These are phyloP conservation scores for Xylariales sp. DNA, from an alignment of 2,329 filamentous ascomycete genomes.

Conservation along the genomic window DNA sequence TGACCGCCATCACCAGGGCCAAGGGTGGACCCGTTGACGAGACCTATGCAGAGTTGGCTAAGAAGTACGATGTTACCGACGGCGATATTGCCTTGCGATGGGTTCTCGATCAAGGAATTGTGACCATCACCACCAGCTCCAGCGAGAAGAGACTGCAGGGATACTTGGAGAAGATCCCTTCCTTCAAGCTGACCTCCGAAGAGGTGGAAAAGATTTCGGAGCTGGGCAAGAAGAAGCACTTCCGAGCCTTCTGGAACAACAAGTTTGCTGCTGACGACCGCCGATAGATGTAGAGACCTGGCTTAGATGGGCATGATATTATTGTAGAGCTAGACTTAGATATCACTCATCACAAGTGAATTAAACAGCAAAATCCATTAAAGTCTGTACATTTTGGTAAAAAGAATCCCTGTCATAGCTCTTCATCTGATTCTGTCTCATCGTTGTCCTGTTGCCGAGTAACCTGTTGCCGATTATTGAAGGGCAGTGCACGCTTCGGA, in stretches of 20 bases:
- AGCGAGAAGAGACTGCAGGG: constrained; percentile 53
- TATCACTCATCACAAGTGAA: too few relatives aligned
- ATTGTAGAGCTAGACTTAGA: too few relatives aligned
- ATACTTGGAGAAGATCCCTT: constrained; percentile 45
- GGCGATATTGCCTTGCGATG: constrained; percentile 56
- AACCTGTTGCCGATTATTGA: constrained; percentile 30
- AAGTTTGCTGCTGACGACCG: constrained; percentile 49
- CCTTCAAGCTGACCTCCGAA: constrained; percentile 54
- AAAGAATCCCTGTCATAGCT: too few relatives aligned
- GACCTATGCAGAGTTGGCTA: constrained; percentile 44
- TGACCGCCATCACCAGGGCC: constrained; percentile 41
- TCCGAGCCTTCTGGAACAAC: constrained; percentile 52
- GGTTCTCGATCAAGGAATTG: constrained; percentile 55
- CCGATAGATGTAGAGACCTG: constrained; percentile 20
- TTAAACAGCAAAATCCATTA: background rate
- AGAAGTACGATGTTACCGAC: constrained; percentile 54
- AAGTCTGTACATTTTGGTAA: too few relatives aligned
- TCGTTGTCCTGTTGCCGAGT: constrained; percentile 27
- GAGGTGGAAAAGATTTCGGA: constrained; percentile 55
- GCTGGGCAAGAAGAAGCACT: constrained; percentile 57
- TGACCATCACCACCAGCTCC: constrained; percentile 55
- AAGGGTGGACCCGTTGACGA: constrained; percentile 49
- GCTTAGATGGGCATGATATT: too few relatives aligned
- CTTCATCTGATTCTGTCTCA: constrained; percentile 54
- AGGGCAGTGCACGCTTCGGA: constrained; percentile 34